Evolutionary conservation across 495 filamentous ascomycete genomes (phyloP), one percentile per base, ranked within the genome.

Genomic region (Cladorrhinum samala): DNA sequence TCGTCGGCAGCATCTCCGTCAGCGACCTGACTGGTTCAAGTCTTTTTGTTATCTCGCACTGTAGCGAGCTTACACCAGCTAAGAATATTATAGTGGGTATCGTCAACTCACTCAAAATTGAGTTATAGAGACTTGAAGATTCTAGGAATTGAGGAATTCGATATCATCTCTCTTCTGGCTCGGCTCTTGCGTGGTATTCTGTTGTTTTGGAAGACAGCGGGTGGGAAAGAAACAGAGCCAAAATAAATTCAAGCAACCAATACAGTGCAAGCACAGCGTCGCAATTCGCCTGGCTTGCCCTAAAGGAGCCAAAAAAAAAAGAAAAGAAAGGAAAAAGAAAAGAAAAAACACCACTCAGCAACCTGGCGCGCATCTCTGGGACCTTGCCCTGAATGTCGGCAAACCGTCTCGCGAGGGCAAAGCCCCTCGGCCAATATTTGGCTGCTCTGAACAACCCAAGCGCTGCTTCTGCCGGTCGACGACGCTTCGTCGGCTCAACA

Each of bases 331-430:
- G 17, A 14, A 6, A 8, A 45, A 11, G 24, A 30, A 5, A 8
- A 54, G 49, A 39, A 46, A 37, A 16, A 36, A 25, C 49, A 21
- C 39, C 52, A 56, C 19, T 18, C 33, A 39, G 20, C 37, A 21
- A 37, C 17, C 36, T 20, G n/a, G n/a, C n/a, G n/a, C n/a, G 21
- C 18, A 46, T 43, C 14, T 55, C 24, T 33, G 58, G 42, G 50
- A 44, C 50, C 23, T 51, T 49, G 30, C 36, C 62, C 62, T 61
- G 59, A 59, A 68, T 68, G 64, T 67, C 64, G 48, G 64, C 58
- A 63, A 61, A 54, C 52, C 46, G 55, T 11, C 50, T 67, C 43
- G 17, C 46, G 41, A 65, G 56, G 60, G 64, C 58, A 39, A 58
- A 52, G 52, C 64, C 64, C 40, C 50, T 68, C 51, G 41, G 57